Evolutionary conservation across 1,284 basidiomycete genomes (phyloP).

Genomic region (Boletus chippewaensis): DNA sequence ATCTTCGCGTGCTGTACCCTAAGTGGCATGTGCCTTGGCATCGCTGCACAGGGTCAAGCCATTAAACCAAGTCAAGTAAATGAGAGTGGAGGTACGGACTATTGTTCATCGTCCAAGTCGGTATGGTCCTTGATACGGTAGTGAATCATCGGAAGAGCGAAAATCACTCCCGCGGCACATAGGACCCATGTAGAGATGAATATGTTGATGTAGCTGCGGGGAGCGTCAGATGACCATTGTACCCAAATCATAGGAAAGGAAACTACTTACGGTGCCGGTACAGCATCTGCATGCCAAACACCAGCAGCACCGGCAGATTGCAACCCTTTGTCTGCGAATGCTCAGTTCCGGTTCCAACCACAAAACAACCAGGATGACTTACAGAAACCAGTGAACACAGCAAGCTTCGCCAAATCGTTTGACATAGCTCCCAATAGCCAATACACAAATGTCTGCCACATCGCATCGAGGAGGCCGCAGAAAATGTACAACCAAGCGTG

Average conservation of each 20-base stretch:
- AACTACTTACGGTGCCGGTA: slow-evolving; percentile 20
- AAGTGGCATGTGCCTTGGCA: slow-evolving; percentile 3
- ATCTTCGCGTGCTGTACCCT: not conserved
- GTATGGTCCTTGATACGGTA: slow-evolving; percentile 35
- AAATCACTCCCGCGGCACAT: slow-evolving; percentile 31
- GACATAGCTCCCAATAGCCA: slow-evolving; percentile 40
- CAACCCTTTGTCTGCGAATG: slow-evolving; percentile 23
- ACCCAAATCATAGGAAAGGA: not conserved
- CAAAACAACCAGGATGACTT: slow-evolving; percentile 1
- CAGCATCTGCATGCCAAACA: slow-evolving; percentile 27
- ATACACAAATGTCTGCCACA: slow-evolving; percentile 58
- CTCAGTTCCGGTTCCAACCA: not conserved
- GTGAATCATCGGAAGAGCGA: slow-evolving; percentile 36
- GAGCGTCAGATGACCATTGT: not conserved
- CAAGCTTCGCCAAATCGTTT: slow-evolving; percentile 30
- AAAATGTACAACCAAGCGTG: slow-evolving; percentile 43
- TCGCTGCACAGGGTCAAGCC: slow-evolving; percentile 13
- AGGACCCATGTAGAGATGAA: slow-evolving; percentile 36
- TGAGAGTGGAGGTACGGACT: slow-evolving; percentile 19
- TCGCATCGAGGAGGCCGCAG: slow-evolving; percentile 42
- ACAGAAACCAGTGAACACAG: slow-evolving; percentile 31
- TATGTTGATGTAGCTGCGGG: slow-evolving; percentile 34
- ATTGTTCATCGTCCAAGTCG: slow-evolving; percentile 25
- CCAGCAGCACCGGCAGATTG: slow-evolving; percentile 32
- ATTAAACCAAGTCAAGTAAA: slow-evolving; percentile 6